These are phyloP conservation scores for Seiridium cupressi DNA, from an alignment of 2,329 filamentous ascomycete genomes.

Conservation along the genomic window DNA sequence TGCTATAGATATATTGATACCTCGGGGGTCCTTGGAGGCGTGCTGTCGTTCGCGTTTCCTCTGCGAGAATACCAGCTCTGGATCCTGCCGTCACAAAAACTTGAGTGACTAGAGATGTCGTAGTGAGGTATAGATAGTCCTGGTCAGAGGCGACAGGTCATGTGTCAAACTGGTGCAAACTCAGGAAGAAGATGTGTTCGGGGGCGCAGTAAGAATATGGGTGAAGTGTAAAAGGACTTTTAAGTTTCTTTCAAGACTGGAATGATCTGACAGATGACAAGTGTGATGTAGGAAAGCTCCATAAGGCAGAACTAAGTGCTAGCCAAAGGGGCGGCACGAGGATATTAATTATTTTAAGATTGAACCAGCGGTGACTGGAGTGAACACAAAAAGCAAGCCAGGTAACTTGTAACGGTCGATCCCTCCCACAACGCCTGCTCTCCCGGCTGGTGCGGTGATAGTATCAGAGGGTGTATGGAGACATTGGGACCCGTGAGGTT, in stretches of 20 bases:
- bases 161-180: neutral
- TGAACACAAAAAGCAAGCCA: conserved; percentile 27
- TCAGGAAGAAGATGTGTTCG: neutral
- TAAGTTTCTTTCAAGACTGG: neutral
- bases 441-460: conserved; percentile 7
- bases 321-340: conserved; percentile 24
- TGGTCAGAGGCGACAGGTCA: neutral
- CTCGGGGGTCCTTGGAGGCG: neutral
- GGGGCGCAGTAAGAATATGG: neutral
- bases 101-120: neutral
- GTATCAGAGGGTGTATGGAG: conserved; percentile 6
- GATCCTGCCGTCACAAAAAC: neutral
- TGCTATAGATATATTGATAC: neutral
- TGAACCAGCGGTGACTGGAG: conserved; percentile 30
- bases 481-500: conserved; percentile 5
- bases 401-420: conserved; percentile 21
- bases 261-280: neutral
- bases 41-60: neutral
- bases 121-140: neutral
- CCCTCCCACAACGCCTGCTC: conserved; percentile 8
- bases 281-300: conserved; percentile 4
- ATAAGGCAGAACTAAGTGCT: conserved; percentile 8
- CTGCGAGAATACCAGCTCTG: neutral
- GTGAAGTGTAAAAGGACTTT: neutral
- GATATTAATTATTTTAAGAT: conserved; percentile 33